Conservation (phyloP, 2,329 filamentous ascomycete genomes). For the Scedosporium minutisporum region DNA sequence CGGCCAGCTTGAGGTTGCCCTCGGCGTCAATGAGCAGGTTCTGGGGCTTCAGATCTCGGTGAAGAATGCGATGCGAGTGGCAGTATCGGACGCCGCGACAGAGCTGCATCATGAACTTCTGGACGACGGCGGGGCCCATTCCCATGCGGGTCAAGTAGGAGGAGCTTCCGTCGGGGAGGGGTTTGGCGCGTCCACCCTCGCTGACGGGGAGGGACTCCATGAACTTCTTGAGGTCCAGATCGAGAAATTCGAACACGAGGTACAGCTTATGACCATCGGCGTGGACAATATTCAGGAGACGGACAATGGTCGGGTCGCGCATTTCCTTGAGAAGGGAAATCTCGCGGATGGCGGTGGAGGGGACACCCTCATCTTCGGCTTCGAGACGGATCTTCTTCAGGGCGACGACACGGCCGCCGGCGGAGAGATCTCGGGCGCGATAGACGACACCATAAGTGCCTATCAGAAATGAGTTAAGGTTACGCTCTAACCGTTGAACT, state of each 20-base stretch:
- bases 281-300: constrained; percentile 84
- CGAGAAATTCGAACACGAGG: constrained; percentile 85
- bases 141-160: constrained; percentile 56
- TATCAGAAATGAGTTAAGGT: constrained; percentile 23
- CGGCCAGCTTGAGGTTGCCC: constrained; percentile 80
- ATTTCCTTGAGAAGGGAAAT: constrained; percentile 93
- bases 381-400: constrained; percentile 94
- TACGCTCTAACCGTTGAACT: background rate
- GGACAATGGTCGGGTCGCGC: constrained; percentile 83
- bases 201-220: constrained; percentile 83
- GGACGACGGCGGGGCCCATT: constrained; percentile 70
- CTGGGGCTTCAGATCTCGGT: constrained; percentile 84
- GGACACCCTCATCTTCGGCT: constrained; percentile 88
- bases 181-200: constrained; percentile 77
- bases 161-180: constrained; percentile 68
- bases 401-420: constrained; percentile 76
- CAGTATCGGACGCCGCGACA: constrained; percentile 80
- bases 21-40: constrained; percentile 80
- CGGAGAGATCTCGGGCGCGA: constrained; percentile 79
- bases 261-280: constrained; percentile 92
- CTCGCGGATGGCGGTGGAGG: constrained; percentile 85
- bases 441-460: constrained; percentile 94
- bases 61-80: constrained; percentile 77
- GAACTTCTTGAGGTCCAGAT: constrained; percentile 89
- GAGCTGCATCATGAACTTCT: constrained; percentile 87